Base-by-base conservation (phyloP, 2,329 filamentous ascomycete genomes). In the Ophiostoma sp. region DNA sequence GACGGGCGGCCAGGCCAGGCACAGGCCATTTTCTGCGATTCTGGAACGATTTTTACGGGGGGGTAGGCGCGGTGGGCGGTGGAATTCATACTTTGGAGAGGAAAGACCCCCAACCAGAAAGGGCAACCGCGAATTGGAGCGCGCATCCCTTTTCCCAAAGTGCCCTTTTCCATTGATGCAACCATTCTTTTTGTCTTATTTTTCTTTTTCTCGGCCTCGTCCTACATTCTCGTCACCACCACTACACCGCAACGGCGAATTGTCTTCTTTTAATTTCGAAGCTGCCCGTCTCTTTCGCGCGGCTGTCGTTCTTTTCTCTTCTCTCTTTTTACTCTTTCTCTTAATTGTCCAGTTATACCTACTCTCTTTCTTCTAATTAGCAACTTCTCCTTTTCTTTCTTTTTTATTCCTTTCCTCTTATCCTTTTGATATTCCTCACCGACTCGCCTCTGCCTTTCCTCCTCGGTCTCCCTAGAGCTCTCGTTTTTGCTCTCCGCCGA, bases 1-100 rank as follows among this genome's bases (percentile, higher is more conserved):
- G 36, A 36, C 3, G 36, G 36, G 22, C 36, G 25, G 33, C 33
- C 52, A 69, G 25, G 33, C 33, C 52, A 69, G 66, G 69, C 52
- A 59, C 71, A 72, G 61, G 39, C 73, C 73, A 74, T 70, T 73
- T 73, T 70, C 36, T 28, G 59, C 48, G 50, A 74, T 73, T 74
- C 73, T 74, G 68, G 73, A 70, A 70, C 71, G 73, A 75, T 73
- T 71, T 59, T 25, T 57, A 6, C 39, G 36, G 50, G 28, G 17
- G 19, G 59, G 59, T 15, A 66, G 61, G 61, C 39, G 61, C 36
- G 36, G 39, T 59, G 55, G 61, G n/a, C 22, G 11, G 19, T 25
- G 36, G n/a, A 25, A 19, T 4, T 17, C n/a, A 28, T 36, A 4
- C 33, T 36, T 36, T 3, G 33, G 3, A 36, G 33, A 36, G 4